Conservation (phyloP, 129 eudicot species). For the sunflower (Helianthus annuus) region HanXRQr2.0-SUNRISE NC_035441.2:180570767-180571266, state of each 20-base stretch:
- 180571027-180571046: background rate
- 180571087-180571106: background rate
- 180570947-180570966: background rate
- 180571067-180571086: background rate
- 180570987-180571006: too few species aligned
- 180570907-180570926: background rate
- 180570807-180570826: background rate
- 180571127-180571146: too few species aligned
- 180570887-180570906: background rate
- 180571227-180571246: too few species aligned
- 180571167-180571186: too few species aligned
- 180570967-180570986: background rate
- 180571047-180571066: background rate
- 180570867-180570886: background rate
- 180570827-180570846: background rate
- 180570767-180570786: constrained; percentile 21
- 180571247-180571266: too few species aligned
- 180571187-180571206: too few species aligned
- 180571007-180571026: background rate
- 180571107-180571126: too few species aligned
- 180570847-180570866: background rate
- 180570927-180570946: constrained; percentile 15
- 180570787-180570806: background rate
- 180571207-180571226: too few species aligned
- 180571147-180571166: too few species aligned